These are phyloP conservation scores for Suillus tomentosus DNA, from an alignment of 768 basidiomycete species.

Conservation along the genomic window DNA sequence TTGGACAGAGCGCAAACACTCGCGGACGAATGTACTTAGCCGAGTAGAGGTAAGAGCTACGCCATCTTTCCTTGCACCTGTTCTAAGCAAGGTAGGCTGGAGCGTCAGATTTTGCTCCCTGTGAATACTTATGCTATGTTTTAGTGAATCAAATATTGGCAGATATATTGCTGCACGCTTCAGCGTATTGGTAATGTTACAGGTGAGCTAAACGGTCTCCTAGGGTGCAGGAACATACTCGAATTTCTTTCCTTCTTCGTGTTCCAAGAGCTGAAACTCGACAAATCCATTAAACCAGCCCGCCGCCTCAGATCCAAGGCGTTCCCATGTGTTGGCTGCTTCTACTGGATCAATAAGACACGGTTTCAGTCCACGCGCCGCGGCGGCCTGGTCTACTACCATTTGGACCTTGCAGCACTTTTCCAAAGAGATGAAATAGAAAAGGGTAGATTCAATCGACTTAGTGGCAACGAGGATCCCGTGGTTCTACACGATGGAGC, in stretches of 20 bases:
- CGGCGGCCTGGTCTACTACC: slow-evolving; percentile 31
- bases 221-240: slow-evolving; percentile 1
- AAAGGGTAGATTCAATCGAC: slow-evolving; percentile 27
- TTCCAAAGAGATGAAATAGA: slow-evolving; percentile 30
- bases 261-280: slow-evolving; percentile 41
- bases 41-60: too few relatives aligned
- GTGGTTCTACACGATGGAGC: slow-evolving; percentile 24
- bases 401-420: slow-evolving; percentile 34
- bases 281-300: slow-evolving; percentile 42
- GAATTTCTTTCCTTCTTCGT: slow-evolving; percentile 33
- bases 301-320: slow-evolving; percentile 28
- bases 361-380: slow-evolving; percentile 16
- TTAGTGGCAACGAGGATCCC: slow-evolving; percentile 27
- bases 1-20: too few relatives aligned
- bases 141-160: background rate
- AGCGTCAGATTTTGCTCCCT: too few relatives aligned
- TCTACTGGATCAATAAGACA: slow-evolving; percentile 22
- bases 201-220: background rate
- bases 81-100: too few relatives aligned
- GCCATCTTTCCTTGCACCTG: too few relatives aligned
- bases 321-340: slow-evolving; percentile 20
- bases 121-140: slow-evolving; percentile 4
- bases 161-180: background rate
- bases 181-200: background rate
- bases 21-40: background rate